These are phyloP conservation scores for Syncephalastrum sp. DNA, from an alignment of 371 early-diverging fungal species.

Conservation along the genomic window DNA sequence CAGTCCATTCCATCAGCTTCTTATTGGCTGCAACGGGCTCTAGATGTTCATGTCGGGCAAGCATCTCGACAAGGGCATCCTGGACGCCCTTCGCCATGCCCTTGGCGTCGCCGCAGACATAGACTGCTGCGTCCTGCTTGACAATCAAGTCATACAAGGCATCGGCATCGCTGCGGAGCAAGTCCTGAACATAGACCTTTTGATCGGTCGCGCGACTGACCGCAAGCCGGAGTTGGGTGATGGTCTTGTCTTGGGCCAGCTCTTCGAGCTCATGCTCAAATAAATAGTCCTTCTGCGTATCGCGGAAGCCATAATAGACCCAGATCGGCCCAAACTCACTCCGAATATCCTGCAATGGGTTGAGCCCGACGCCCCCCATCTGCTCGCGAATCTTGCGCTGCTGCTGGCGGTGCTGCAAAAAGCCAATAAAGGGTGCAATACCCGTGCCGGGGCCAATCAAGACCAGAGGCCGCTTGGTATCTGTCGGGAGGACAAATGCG, in stretches of 20 bases:
- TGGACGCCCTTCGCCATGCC: conserved; percentile 91
- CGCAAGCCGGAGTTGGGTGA: conserved; percentile 56
- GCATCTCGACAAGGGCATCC: conserved; percentile 67
- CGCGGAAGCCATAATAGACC: conserved; percentile 80
- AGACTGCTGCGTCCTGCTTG: conserved; percentile 66
- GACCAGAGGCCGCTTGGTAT: conserved; percentile 58
- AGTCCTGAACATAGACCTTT: conserved; percentile 85
- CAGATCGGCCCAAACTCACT: conserved; percentile 46
- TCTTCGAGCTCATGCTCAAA: conserved; percentile 59
- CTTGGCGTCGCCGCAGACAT: conserved; percentile 88
- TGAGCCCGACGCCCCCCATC: conserved; percentile 41
- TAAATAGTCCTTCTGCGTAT: conserved; percentile 60
- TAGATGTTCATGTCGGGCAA: conserved; percentile 48
- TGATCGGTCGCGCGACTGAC: conserved; percentile 52
- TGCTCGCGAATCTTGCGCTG: conserved; percentile 38
- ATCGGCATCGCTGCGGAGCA: conserved; percentile 51
- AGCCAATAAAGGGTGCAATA: conserved; percentile 86
- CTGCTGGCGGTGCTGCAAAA: conserved; percentile 64
- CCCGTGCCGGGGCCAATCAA: conserved; percentile 91
- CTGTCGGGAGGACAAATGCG: conserved; percentile 61
- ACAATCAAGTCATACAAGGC: conserved; percentile 59
- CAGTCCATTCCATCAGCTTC: conserved; percentile 60
- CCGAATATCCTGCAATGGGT: conserved; percentile 30
- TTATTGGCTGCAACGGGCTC: conserved; percentile 59
- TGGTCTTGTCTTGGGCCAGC: conserved; percentile 49